Conservation (phyloP, 2,329 filamentous ascomycete genomes). For the Fusarium praegraminearum region DNA sequence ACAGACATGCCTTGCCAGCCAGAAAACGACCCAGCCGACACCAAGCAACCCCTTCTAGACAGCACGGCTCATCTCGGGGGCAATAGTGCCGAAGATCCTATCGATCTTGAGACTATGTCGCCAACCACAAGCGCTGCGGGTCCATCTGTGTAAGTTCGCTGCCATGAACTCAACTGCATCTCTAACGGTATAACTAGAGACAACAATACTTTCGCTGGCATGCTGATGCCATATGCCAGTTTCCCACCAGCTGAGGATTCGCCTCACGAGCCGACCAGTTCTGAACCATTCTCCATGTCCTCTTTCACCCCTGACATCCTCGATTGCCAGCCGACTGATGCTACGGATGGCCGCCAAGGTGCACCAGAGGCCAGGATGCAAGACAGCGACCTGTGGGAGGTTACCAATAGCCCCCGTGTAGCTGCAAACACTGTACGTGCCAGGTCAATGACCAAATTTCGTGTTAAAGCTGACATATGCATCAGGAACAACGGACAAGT, state of each 20-base stretch:
- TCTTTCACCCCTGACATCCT: not conserved
- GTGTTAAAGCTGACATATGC: not conserved
- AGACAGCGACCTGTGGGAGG: not conserved
- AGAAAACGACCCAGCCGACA: not conserved
- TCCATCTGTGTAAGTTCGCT: conserved; percentile 1
- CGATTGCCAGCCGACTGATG: not conserved
- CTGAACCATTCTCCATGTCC: not conserved
- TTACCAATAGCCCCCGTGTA: not conserved
- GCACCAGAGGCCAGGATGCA: not conserved
- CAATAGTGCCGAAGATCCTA: conserved; percentile 9
- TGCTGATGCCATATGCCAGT: not conserved
- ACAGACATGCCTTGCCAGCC: not conserved
- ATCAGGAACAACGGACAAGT: not conserved
- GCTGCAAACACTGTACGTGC: not conserved
- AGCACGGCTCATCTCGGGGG: not conserved
- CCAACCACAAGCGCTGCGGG: not conserved
- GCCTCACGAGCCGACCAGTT: not conserved
- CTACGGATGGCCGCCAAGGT: not conserved
- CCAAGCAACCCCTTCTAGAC: not conserved
- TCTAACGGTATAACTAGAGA: not conserved
- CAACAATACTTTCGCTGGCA: not conserved
- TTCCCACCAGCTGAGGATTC: not conserved
- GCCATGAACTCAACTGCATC: not conserved
- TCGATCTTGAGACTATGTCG: conserved; percentile 22
- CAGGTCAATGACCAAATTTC: no score